phyloP scores from a whole-genome alignment of 1,284 basidiomycete genomes.

The Exobasidium cylindrosporum region DNA sequence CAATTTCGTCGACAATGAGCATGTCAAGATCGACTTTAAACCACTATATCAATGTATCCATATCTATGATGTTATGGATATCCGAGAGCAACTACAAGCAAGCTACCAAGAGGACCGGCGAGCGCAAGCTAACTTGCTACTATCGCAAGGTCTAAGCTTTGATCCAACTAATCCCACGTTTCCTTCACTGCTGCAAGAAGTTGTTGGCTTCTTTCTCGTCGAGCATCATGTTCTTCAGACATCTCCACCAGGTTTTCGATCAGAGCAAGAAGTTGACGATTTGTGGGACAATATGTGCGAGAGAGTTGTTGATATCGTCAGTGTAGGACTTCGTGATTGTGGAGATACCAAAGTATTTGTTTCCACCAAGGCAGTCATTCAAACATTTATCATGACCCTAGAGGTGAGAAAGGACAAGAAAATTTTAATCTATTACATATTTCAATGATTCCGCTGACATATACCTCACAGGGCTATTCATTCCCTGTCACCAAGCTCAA shows the following conservation, averaged over 20 bases:
- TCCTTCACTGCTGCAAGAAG: slow-evolving; percentile 65
- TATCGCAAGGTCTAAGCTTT: slow-evolving; percentile 64
- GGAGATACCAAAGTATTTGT: slow-evolving; percentile 79
- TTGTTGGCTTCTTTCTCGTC: slow-evolving; percentile 98
- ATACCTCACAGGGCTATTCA: slow-evolving; percentile 62
- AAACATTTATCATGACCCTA: slow-evolving; percentile 86
- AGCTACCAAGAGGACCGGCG: slow-evolving; percentile 95
- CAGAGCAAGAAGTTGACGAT: slow-evolving; percentile 85
- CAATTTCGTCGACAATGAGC: slow-evolving; percentile 86
- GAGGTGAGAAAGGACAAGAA: slow-evolving; percentile 60
- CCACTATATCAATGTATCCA: slow-evolving; percentile 96
- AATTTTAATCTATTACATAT: no score
- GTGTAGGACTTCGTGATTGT: slow-evolving; percentile 70
- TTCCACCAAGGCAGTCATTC: slow-evolving; percentile 76
- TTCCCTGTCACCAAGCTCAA: slow-evolving; percentile 82
- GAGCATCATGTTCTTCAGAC: slow-evolving; percentile 89
- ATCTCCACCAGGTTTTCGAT: slow-evolving; percentile 71
- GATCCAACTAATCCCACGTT: slow-evolving; percentile 47
- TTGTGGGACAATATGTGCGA: slow-evolving; percentile 88
- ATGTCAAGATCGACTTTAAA: slow-evolving; percentile 84
- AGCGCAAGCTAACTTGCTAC: slow-evolving; percentile 92
- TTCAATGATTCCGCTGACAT: no score
- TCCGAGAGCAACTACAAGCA: slow-evolving; percentile 79
- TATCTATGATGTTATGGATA: slow-evolving; percentile 88
- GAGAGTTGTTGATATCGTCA: slow-evolving; percentile 73